Evolutionary conservation across 192 early-diverging fungal species (phyloP).

Genomic region (Linderina pennispora): DNA sequence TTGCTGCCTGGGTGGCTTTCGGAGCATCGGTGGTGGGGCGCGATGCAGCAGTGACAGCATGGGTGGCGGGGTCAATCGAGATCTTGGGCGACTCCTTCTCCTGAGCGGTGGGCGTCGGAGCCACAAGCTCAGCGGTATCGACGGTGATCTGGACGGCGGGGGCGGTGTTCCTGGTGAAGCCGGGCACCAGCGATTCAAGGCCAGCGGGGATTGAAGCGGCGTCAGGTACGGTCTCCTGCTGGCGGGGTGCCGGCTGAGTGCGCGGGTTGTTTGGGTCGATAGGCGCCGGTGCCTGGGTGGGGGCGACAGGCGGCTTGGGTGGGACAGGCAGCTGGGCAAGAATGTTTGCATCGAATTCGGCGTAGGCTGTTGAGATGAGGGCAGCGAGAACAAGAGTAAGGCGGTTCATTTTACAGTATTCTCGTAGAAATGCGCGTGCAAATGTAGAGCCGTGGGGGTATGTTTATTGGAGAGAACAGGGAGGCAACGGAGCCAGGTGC

Average conservation of each 20-base stretch:
- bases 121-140: conserved; percentile 9
- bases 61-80: too few relatives aligned
- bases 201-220: conserved; percentile 40
- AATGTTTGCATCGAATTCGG: conserved; percentile 26
- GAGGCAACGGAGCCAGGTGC: too few relatives aligned
- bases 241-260: conserved; percentile 30
- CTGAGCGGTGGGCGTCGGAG: background rate
- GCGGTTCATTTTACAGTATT: conserved; percentile 20
- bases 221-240: conserved; percentile 27
- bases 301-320: conserved; percentile 36
- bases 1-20: too few relatives aligned
- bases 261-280: conserved; percentile 45
- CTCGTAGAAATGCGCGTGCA: background rate
- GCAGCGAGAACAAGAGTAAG: conserved; percentile 23
- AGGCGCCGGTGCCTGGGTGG: conserved; percentile 37
- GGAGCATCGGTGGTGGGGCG: too few relatives aligned
- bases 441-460: too few relatives aligned
- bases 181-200: conserved; percentile 13
- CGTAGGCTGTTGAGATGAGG: conserved; percentile 11
- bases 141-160: conserved; percentile 1
- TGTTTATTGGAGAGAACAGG: too few relatives aligned
- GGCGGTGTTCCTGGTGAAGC: background rate
- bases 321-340: conserved; percentile 40
- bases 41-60: too few relatives aligned
- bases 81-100: too few relatives aligned